Evolutionary conservation across 192 early-diverging fungal genomes (phyloP).

Genomic region (Dissophora ornata): DNA sequence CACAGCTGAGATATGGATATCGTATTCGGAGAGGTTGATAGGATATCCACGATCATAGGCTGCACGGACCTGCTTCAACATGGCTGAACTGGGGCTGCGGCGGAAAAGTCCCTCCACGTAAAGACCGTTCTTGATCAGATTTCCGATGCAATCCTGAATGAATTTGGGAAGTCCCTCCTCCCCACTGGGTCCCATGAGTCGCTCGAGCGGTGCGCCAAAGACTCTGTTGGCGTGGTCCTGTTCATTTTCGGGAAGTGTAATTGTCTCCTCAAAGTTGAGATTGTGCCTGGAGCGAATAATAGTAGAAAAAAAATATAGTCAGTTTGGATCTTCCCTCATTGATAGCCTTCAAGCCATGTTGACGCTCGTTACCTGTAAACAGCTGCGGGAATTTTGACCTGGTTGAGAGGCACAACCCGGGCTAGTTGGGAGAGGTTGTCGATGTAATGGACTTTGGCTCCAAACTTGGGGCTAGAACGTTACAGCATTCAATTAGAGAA

Average conservation of each 20-base stretch:
- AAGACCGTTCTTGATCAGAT: conserved; percentile 72
- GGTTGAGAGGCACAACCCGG: conserved; percentile 72
- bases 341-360: too few species aligned
- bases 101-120: conserved; percentile 88
- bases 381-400: conserved; percentile 80
- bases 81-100: conserved; percentile 78
- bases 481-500: background rate
- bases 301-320: background rate
- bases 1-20: conserved; percentile 84
- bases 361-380: conserved; percentile 69
- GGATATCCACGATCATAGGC: conserved; percentile 68
- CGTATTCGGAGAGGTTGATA: conserved; percentile 71
- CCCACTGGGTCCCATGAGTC: conserved; percentile 78
- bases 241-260: conserved; percentile 54
- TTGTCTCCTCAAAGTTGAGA: conserved; percentile 53
- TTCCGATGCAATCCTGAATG: conserved; percentile 76
- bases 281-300: conserved; percentile 46
- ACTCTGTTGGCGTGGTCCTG: conserved; percentile 54
- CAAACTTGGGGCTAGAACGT: conserved; percentile 85
- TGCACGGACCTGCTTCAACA: conserved; percentile 72
- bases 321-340: too few species aligned
- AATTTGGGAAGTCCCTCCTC: conserved; percentile 82
- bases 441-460: conserved; percentile 85
- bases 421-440: conserved; percentile 77
- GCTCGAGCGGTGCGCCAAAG: conserved; percentile 83